Evolutionary conservation across 164 flowering plant species (phyloP).

Genomic region (Cinnamomum chago): DNA sequence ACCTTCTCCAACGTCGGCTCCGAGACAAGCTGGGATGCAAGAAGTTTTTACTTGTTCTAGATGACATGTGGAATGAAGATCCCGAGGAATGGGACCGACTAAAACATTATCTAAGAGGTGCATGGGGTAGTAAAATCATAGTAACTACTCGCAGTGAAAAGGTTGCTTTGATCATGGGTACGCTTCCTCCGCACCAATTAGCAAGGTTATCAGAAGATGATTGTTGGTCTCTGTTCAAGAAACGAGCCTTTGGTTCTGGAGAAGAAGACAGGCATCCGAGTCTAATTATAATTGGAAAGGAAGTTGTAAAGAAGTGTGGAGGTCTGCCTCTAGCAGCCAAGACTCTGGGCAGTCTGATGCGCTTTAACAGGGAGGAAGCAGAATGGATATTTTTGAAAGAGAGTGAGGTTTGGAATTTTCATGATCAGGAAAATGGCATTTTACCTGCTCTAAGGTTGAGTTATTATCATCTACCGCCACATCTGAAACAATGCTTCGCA

Average conservation of each 20-base stretch:
- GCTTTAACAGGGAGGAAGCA: slow-evolving; percentile 3
- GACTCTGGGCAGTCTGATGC: slow-evolving; percentile 14
- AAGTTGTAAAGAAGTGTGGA: slow-evolving; percentile 16
- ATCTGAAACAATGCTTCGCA: slow-evolving; percentile 18
- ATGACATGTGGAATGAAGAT: slow-evolving; percentile 20
- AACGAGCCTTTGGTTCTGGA: slow-evolving; percentile 5
- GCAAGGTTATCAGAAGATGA: slow-evolving; percentile 8
- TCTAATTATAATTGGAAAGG: slow-evolving; percentile 5
- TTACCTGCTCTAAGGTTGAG: slow-evolving; percentile 18
- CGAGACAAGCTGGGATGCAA: slow-evolving; percentile 1
- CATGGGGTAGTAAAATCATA: slow-evolving; percentile 12
- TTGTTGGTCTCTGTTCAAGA: slow-evolving; percentile 16
- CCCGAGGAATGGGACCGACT: background rate
- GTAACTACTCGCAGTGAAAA: slow-evolving; percentile 14
- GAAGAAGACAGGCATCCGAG: background rate
- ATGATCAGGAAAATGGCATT: slow-evolving; percentile 3
- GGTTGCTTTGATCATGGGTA: slow-evolving; percentile 13
- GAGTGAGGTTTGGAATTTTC: slow-evolving; percentile 10
- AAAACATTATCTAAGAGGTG: background rate
- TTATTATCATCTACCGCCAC: slow-evolving; percentile 17
- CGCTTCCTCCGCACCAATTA: slow-evolving; percentile 1
- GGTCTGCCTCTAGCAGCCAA: slow-evolving; percentile 23
- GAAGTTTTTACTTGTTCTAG: slow-evolving; percentile 16
- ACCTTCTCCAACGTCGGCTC: slow-evolving; percentile 2
- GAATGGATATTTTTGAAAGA: slow-evolving; percentile 15